Evolutionary conservation across 83 land plant genomes (phyloP).

Genomic region (Thuja plicata): DNA sequence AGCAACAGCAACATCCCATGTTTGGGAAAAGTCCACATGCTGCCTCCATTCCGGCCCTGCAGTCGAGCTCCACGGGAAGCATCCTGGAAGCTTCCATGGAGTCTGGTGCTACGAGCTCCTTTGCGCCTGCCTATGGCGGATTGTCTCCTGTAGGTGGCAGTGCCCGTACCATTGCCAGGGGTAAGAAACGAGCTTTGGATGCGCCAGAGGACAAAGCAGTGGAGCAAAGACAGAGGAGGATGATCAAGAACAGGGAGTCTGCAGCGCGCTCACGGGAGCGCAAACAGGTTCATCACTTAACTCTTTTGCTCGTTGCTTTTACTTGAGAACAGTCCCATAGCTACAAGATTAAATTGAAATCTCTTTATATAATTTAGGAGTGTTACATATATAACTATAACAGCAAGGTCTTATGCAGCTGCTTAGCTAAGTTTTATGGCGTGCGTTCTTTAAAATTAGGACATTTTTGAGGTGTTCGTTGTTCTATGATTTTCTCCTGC

Average conservation of each 20-base stretch:
- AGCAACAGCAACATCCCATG: constrained; percentile 11
- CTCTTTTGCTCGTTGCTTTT: neutral
- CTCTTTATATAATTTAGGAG: too few relatives aligned
- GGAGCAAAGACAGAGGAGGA: constrained; percentile 50
- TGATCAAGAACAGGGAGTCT: constrained; percentile 66
- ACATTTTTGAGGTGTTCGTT: too few relatives aligned
- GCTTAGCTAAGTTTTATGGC: too few relatives aligned
- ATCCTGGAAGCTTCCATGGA: neutral
- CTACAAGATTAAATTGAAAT: too few relatives aligned
- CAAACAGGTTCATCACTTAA: constrained; percentile 33
- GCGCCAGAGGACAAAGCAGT: constrained; percentile 45
- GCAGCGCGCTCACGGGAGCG: constrained; percentile 63
- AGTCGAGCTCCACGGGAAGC: neutral
- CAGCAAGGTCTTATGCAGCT: too few relatives aligned
- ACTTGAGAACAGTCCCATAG: too few relatives aligned
- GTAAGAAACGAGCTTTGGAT: constrained; percentile 24
- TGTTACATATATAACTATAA: too few relatives aligned
- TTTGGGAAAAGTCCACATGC: constrained; percentile 22
- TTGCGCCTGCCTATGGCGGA: constrained; percentile 2
- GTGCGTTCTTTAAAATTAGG: too few relatives aligned
- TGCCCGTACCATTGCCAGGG: constrained; percentile 24
- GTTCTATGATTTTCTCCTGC: too few relatives aligned
- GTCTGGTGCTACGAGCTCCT: neutral
- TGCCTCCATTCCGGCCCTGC: neutral
- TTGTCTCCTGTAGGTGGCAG: constrained; percentile 19